Evolutionary conservation across 108 stramenopile genomes (phyloP).

Genomic region (Fragilaria radians): DNA sequence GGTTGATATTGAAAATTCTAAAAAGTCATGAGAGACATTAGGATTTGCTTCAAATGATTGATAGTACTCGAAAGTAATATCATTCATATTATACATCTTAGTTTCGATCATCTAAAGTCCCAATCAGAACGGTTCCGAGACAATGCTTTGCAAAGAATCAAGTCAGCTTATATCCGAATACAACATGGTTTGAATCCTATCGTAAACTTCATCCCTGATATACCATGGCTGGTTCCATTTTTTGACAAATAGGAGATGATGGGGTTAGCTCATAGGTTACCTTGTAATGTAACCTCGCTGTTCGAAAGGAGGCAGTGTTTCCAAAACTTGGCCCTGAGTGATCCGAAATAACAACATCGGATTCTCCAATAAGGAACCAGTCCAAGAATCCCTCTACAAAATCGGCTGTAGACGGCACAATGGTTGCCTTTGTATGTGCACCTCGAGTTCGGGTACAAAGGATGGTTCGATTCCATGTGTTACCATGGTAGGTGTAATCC

Average conservation of each 20-base stretch:
- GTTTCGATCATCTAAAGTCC: no score
- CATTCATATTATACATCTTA: no score
- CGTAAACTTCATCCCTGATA: no score
- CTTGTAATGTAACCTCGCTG: background rate
- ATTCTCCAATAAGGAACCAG: constrained; percentile 27
- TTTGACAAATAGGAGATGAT: background rate
- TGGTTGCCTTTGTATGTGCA: constrained; percentile 6
- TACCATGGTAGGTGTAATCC: background rate
- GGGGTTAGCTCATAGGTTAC: background rate
- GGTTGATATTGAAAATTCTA: no score
- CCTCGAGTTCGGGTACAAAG: constrained; percentile 13
- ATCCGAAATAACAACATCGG: constrained; percentile 13
- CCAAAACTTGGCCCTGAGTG: background rate
- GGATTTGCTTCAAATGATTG: no score
- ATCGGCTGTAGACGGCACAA: constrained; percentile 11
- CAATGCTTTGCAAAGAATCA: no score
- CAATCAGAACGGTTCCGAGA: no score
- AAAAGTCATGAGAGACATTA: no score
- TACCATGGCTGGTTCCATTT: background rate
- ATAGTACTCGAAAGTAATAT: no score
- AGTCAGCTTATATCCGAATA: no score
- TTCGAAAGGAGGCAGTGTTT: constrained; percentile 1
- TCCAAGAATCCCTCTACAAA: constrained; percentile 20
- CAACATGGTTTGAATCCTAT: no score
- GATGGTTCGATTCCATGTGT: background rate